phyloP scores from a whole-genome alignment of 345 rosid genomes.

The Syzygium aqueum region DNA sequence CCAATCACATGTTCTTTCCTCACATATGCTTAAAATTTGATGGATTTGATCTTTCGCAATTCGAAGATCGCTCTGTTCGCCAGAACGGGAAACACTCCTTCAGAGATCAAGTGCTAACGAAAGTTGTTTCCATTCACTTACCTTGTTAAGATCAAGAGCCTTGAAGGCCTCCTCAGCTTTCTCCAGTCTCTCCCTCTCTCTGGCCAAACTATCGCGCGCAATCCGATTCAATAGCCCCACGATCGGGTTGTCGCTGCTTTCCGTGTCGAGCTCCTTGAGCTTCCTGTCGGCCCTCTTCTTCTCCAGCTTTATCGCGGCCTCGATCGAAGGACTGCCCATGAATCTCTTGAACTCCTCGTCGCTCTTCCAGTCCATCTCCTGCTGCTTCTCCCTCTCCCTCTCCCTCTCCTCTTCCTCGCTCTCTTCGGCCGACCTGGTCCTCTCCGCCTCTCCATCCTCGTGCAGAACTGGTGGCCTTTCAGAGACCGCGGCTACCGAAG shows the following conservation, averaged over 20 bases:
- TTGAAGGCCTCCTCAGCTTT: constrained; percentile 72
- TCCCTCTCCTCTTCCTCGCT: constrained; percentile 18
- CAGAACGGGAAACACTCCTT: not conserved
- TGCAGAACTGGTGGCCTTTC: constrained; percentile 13
- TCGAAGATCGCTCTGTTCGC: not conserved
- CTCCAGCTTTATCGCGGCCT: constrained; percentile 93
- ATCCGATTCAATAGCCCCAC: constrained; percentile 45
- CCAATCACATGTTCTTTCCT: not conserved
- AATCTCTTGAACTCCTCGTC: constrained; percentile 94
- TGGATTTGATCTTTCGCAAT: not conserved
- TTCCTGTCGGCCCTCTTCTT: constrained; percentile 89
- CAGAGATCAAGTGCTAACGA: not conserved
- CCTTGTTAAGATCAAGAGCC: constrained; percentile 96
- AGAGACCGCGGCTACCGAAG: constrained; percentile 36
- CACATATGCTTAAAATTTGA: not conserved
- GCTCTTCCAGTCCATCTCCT: constrained; percentile 84
- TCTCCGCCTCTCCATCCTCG: constrained; percentile 2
- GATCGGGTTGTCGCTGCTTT: constrained; percentile 43
- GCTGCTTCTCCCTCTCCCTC: constrained; percentile 39
- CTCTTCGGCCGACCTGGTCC: constrained; percentile 6
- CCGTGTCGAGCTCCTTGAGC: constrained; percentile 72
- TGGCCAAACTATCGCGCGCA: constrained; percentile 48
- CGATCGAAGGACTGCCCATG: constrained; percentile 94
- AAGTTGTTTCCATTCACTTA: constrained; percentile 5
- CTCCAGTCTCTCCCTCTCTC: constrained; percentile 79